These are phyloP conservation scores for Scutellaria baicalensis DNA, from an alignment of 257 asterid species.

Conservation along the genomic window DNA sequence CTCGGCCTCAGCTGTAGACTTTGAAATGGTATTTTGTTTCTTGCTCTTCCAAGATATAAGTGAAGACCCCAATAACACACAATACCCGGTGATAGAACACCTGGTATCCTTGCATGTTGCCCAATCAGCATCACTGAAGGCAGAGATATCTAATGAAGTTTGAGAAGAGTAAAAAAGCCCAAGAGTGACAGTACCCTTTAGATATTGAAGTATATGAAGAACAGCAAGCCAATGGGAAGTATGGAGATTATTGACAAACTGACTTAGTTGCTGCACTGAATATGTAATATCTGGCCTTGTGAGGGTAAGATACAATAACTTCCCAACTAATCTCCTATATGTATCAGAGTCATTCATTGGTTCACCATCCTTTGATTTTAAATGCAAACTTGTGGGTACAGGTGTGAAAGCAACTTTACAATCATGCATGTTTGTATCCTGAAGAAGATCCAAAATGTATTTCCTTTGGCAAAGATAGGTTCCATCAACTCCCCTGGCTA, in stretches of 20 bases:
- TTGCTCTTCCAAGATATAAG: not conserved
- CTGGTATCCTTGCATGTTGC: fast-evolving
- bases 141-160: fast-evolving
- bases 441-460: not conserved
- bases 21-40: too few species aligned
- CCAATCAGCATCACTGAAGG: not conserved
- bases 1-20: not conserved
- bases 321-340: not conserved
- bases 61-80: not conserved
- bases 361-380: not conserved
- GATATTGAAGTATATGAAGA: not conserved
- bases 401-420: not conserved
- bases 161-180: not conserved
- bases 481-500: not conserved
- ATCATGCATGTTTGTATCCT: not conserved
- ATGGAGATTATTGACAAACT: not conserved
- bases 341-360: not conserved
- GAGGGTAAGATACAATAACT: not conserved
- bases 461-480: too few species aligned
- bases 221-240: not conserved
- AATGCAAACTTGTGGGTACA: not conserved
- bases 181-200: not conserved
- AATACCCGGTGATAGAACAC: too few species aligned
- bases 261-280: not conserved
- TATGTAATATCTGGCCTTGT: not conserved